Evolutionary conservation across 352 stramenopile species (phyloP).

Genomic region (Globisporangium barbulae): DNA sequence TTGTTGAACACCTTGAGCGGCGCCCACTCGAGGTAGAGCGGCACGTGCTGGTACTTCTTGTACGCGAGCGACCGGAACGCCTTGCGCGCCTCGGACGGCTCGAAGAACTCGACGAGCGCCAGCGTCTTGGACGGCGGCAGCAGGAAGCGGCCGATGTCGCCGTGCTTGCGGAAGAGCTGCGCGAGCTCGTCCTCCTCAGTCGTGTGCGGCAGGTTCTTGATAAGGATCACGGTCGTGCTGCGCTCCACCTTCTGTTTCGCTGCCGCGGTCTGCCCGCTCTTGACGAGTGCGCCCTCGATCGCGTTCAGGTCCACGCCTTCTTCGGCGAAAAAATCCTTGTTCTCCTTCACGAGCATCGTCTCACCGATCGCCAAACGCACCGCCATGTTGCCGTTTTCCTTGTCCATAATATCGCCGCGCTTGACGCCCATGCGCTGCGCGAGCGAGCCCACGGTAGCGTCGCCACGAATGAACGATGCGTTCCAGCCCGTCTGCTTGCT

Average conservation of each 20-base stretch:
- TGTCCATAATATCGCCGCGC: constrained; percentile 93
- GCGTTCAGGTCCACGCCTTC: constrained; percentile 94
- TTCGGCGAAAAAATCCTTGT: constrained; percentile 95
- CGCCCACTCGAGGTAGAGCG: constrained; percentile 98
- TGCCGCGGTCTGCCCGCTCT: constrained; percentile 31
- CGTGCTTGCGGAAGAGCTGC: constrained; percentile 93
- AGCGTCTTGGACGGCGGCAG: constrained; percentile 93
- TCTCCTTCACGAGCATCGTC: constrained; percentile 97
- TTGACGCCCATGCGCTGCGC: constrained; percentile 88
- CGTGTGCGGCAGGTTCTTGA: constrained; percentile 98
- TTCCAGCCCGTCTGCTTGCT: constrained; percentile 93
- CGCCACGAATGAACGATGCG: constrained; percentile 87
- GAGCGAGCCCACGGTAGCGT: constrained; percentile 75
- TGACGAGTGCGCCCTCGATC: constrained; percentile 85
- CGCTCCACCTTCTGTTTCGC: constrained; percentile 78
- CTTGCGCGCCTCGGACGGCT: constrained; percentile 92
- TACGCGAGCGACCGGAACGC: constrained; percentile 98
- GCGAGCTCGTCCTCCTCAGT: constrained; percentile 92
- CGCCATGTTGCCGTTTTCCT: constrained; percentile 95
- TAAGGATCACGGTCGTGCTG: constrained; percentile 93
- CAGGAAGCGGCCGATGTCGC: constrained; percentile 86
- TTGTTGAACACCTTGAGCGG: constrained; percentile 81
- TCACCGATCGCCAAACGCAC: constrained; percentile 97
- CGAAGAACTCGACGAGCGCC: constrained; percentile 95
- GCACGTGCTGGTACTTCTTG: constrained; percentile 97